Evolutionary conservation across 345 rosid species (phyloP), one percentile per base, ranked within the genome.

Genomic region (Cochlearia excelsa): DNA sequence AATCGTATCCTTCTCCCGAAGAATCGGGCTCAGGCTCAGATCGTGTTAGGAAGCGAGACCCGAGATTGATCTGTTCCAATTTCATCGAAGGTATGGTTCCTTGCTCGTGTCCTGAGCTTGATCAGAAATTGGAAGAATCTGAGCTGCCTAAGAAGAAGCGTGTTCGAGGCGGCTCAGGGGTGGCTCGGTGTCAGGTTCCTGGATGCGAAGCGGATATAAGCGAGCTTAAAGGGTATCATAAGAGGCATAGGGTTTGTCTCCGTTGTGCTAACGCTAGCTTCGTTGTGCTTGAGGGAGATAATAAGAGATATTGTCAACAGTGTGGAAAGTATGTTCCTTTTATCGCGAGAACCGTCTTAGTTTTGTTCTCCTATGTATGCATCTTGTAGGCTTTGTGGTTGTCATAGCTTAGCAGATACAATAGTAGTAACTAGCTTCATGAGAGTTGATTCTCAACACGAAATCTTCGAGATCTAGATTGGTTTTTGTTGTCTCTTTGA

Each of bases 291-390:
- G 88, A 87, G 0, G 90, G 92, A 27, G 84, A 80, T 42, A 70
- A 61, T 50, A 93, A 82, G 82, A 81, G 99, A 84, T 93, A 93
- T 72, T 93, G 99, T 57, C 97, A 93, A 68, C 97, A 93, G 92
- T 93, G 99, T 71, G 99, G 97, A 80, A 93, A 93, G 99, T 93
- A 72, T 57, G 75, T 27, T 8, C 2, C 27, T 41, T 54, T 27
- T 0, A 4, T 23, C n/a, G n/a, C n/a, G n/a, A n/a, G n/a, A n/a
- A n/a, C 3, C 27, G 3, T 37, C 51, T 27, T 6, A 9, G 11
- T 45, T 53, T 68, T 53, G 43, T 11, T 31, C n/a, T n/a, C n/a
- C n/a, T n/a, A n/a, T n/a, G n/a, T n/a, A n/a, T n/a, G n/a, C n/a
- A 31, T 31, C 35, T 31, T 31, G 35, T 65, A 16, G 4, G 46